Evolutionary conservation across 1,284 basidiomycete species (phyloP).

Genomic region (Gymnopus androsaceus): DNA sequence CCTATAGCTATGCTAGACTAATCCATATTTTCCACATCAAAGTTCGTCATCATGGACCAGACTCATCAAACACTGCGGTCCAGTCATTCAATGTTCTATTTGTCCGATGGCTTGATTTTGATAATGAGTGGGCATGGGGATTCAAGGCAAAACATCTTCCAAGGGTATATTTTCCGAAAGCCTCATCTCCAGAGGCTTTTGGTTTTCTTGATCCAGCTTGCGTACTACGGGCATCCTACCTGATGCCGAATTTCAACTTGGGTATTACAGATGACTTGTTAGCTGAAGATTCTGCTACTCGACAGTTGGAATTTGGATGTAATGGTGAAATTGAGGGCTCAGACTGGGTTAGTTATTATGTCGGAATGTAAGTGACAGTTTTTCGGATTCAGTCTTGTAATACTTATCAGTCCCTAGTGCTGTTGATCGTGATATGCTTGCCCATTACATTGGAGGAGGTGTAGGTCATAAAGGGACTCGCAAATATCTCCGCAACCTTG

Average conservation of each 20-base stretch:
- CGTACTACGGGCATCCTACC: conserved; percentile 27
- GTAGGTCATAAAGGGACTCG: conserved; percentile 4
- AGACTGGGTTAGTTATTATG: conserved; percentile 6
- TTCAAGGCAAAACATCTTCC: conserved; percentile 18
- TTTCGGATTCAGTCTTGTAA: conserved; percentile 1
- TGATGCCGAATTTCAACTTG: conserved; percentile 22
- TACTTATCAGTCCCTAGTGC: conserved; percentile 3
- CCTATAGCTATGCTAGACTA: neutral
- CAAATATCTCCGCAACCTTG: neutral
- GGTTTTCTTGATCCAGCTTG: conserved; percentile 32
- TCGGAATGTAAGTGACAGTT: conserved; percentile 4
- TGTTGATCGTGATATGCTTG: conserved; percentile 18
- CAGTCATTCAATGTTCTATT: neutral
- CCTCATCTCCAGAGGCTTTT: conserved; percentile 24
- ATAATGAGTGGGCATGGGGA: conserved; percentile 6
- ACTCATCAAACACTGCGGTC: neutral
- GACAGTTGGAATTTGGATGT: neutral
- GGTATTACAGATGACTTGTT: conserved; percentile 1
- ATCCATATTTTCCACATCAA: conserved; percentile 4
- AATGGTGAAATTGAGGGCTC: neutral
- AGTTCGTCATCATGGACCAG: neutral
- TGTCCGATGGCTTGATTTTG: conserved; percentile 10
- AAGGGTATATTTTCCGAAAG: conserved; percentile 24
- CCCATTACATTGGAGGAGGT: conserved; percentile 13
- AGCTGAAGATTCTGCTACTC: neutral